Percentiles rank a stretch among this genome's conserved stretches.
Conservation (phyloP, 192 early-diverging fungal species). For the Pilobolus umbonatus region DNA sequence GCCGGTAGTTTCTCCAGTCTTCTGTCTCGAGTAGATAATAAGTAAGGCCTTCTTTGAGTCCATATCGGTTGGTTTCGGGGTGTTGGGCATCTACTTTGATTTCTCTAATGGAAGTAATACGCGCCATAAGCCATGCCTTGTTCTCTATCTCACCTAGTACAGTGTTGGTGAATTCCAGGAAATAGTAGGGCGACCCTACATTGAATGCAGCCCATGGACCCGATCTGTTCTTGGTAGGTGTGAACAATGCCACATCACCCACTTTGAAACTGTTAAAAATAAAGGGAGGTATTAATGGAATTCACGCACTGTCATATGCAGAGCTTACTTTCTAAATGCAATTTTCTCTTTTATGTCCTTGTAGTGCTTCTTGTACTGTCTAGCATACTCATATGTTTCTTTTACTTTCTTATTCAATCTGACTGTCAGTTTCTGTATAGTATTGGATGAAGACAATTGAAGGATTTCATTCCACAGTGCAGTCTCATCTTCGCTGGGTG, state of each 20-base stretch:
- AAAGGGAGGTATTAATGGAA: background rate
- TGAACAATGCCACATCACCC: constrained; percentile 49
- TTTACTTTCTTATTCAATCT: constrained; percentile 21
- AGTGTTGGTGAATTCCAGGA: constrained; percentile 38
- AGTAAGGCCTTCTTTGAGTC: constrained; percentile 44
- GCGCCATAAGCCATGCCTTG: constrained; percentile 46
- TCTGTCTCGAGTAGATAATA: constrained; percentile 48
- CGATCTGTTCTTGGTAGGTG: constrained; percentile 48
- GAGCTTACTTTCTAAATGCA: constrained; percentile 48
- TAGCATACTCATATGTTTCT: constrained; percentile 23
- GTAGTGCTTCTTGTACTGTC: constrained; percentile 28
- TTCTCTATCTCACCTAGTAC: constrained; percentile 34
- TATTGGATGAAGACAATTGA: constrained; percentile 12
- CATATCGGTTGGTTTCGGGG: constrained; percentile 41
- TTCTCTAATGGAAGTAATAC: constrained; percentile 47
- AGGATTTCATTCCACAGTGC: constrained; percentile 22
- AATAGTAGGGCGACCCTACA: constrained; percentile 51
- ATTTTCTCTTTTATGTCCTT: constrained; percentile 45
- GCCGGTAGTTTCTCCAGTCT: constrained; percentile 32
- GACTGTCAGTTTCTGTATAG: constrained; percentile 19
- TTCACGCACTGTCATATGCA: background rate
- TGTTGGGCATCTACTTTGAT: constrained; percentile 35
- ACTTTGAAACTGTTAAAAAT: constrained; percentile 43
- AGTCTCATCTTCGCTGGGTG: constrained; percentile 14
- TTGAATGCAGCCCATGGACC: constrained; percentile 57